Evolutionary conservation across 805 yeast species (phyloP).

Genomic region (Isabelozyma rhagii): DNA sequence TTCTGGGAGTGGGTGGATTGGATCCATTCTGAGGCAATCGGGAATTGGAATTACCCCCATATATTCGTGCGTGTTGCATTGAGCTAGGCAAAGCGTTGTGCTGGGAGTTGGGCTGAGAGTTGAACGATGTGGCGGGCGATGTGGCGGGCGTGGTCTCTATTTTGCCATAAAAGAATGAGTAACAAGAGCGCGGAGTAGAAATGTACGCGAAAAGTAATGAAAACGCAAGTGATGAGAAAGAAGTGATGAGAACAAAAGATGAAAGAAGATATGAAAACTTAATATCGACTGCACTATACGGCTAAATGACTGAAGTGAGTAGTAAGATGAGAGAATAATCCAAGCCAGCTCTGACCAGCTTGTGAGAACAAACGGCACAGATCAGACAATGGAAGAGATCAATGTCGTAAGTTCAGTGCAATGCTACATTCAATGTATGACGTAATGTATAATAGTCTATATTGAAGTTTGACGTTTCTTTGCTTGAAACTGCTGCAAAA

Average conservation of each 20-base stretch:
- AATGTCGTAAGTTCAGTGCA: too few relatives aligned
- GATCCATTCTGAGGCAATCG: not conserved
- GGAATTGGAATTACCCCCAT: constrained; percentile 5
- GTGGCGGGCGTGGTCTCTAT: not conserved
- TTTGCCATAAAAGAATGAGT: not conserved
- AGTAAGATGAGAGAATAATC: too few relatives aligned
- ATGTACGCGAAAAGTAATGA: not conserved
- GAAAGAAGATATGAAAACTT: too few relatives aligned
- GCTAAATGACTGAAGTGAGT: too few relatives aligned
- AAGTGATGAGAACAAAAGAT: not conserved
- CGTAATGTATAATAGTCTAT: too few relatives aligned
- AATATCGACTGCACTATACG: too few relatives aligned
- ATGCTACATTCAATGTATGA: too few relatives aligned
- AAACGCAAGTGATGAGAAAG: not conserved
- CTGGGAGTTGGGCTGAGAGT: not conserved
- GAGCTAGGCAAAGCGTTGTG: not conserved
- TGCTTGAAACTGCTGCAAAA: too few relatives aligned
- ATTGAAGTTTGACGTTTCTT: too few relatives aligned
- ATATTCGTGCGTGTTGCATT: constrained; percentile 32
- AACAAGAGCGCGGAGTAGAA: not conserved
- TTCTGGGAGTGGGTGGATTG: not conserved
- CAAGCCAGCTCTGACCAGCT: too few relatives aligned
- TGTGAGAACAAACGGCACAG: too few relatives aligned
- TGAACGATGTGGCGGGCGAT: not conserved
- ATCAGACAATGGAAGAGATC: too few relatives aligned